Conservation (phyloP, 2,329 filamentous ascomycete species). For the Claviceps quebecensis region DNA sequence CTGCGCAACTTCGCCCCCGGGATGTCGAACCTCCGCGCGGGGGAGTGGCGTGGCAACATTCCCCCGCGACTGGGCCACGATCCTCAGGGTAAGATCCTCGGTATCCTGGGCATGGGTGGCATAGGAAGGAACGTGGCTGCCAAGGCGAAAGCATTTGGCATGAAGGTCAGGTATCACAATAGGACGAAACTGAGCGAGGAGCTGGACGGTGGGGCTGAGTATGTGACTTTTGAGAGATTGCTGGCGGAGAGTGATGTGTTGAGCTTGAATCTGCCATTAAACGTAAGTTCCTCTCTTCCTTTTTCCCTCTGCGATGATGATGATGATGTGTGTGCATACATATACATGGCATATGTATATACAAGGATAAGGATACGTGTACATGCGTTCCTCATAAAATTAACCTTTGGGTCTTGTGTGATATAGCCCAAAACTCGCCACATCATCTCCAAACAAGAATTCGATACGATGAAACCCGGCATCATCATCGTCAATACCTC, state of each 20-base stretch:
- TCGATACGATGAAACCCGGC: slow-evolving; percentile 63
- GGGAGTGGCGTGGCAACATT: slow-evolving; percentile 50
- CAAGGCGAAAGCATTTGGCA: slow-evolving; percentile 63
- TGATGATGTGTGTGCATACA: too few relatives aligned
- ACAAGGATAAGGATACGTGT: too few relatives aligned
- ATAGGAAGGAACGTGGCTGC: slow-evolving; percentile 66
- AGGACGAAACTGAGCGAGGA: slow-evolving; percentile 45
- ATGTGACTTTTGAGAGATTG: slow-evolving; percentile 61
- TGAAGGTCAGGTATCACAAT: slow-evolving; percentile 65
- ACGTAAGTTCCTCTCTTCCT: slow-evolving; percentile 37
- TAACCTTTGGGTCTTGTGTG: not conserved
- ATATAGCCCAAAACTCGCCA: slow-evolving; percentile 51
- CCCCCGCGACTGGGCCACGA: slow-evolving; percentile 53
- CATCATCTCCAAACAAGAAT: slow-evolving; percentile 57
- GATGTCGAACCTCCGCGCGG: slow-evolving; percentile 50
- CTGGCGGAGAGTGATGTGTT: slow-evolving; percentile 59
- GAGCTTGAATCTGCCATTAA: slow-evolving; percentile 68
- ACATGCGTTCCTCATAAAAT: not conserved
- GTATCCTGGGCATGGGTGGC: slow-evolving; percentile 76
- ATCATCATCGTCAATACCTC: slow-evolving; percentile 73
- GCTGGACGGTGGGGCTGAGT: slow-evolving; percentile 43
- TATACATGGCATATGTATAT: too few relatives aligned
- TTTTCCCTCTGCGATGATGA: too few relatives aligned
- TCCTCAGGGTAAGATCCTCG: slow-evolving; percentile 63
- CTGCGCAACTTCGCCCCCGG: slow-evolving; percentile 57